A percentile compares a stretch with the other conserved stretches of the same genome.
Conservation (phyloP, 148 eudicot genomes). For the Rhododendron vialii region DNA sequence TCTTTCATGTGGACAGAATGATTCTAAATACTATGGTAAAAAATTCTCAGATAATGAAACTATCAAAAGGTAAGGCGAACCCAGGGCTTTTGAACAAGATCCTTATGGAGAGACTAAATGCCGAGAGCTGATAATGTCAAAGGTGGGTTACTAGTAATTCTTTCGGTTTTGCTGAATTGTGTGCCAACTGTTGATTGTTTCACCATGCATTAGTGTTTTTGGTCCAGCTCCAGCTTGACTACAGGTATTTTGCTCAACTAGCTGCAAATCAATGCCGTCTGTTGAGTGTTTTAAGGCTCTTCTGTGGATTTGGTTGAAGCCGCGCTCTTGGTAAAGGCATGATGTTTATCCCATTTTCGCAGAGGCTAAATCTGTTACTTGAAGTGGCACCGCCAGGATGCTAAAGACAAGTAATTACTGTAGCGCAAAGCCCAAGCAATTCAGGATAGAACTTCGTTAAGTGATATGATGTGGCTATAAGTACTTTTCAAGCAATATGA, state of each 20-base stretch:
- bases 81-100: conserved; percentile 87
- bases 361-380: neutral
- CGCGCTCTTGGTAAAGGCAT: neutral
- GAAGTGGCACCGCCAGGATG: neutral
- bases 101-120: conserved; percentile 66
- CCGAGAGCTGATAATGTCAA: conserved; percentile 34
- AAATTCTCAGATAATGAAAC: conserved; percentile 71
- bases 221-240: neutral
- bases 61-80: conserved; percentile 90
- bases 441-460: neutral
- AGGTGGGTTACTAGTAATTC: neutral
- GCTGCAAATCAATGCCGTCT: neutral
- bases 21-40: neutral
- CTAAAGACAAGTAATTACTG: neutral
- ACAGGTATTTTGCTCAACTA: conserved; percentile 5
- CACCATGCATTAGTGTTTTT: neutral
- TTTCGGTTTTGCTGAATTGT: neutral
- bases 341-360: neutral
- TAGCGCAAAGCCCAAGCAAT: neutral
- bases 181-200: neutral
- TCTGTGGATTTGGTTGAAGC: neutral
- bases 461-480: neutral
- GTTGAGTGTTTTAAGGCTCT: neutral
- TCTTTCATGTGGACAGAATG: neutral
- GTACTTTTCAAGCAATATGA: neutral